These are phyloP conservation scores for Serendipita sp. DNA, from an alignment of 768 basidiomycete genomes.

Conservation along the genomic window DNA sequence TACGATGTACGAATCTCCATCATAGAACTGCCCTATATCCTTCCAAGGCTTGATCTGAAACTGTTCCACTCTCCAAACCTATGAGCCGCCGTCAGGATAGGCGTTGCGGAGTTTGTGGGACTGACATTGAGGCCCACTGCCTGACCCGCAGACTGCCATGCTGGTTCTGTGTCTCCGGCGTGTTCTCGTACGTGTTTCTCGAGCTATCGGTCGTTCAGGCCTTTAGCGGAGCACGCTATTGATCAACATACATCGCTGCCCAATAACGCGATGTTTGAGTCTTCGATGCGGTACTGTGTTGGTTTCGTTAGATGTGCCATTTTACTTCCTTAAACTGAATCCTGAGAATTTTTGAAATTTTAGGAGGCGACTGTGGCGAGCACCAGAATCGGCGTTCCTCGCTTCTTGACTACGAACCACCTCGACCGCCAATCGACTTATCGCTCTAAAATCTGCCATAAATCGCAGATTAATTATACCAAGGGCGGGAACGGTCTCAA, in stretches of 20 bases:
- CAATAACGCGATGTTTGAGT: conserved; percentile 46
- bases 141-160: conserved; percentile 35
- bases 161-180: conserved; percentile 33
- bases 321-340: conserved; percentile 3
- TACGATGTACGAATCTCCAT: conserved; percentile 53
- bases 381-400: too few relatives aligned
- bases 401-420: too few relatives aligned
- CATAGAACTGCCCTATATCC: conserved; percentile 39
- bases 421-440: too few relatives aligned
- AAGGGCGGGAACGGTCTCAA: too few relatives aligned
- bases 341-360: too few relatives aligned
- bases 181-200: conserved; percentile 41
- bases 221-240: background rate
- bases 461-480: too few relatives aligned
- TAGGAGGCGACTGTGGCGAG: too few relatives aligned
- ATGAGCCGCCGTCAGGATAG: too few relatives aligned
- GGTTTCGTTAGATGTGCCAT: conserved; percentile 35
- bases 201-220: conserved; percentile 22
- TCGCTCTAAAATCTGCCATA: too few relatives aligned
- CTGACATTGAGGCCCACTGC: conserved; percentile 25
- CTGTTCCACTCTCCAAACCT: conserved; percentile 43
- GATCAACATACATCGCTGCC: conserved; percentile 40
- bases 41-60: conserved; percentile 41
- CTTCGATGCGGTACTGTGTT: conserved; percentile 39
- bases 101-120: too few relatives aligned